Conservation (phyloP, 2,329 filamentous ascomycete species). For the Ophiostoma australiae region DNA sequence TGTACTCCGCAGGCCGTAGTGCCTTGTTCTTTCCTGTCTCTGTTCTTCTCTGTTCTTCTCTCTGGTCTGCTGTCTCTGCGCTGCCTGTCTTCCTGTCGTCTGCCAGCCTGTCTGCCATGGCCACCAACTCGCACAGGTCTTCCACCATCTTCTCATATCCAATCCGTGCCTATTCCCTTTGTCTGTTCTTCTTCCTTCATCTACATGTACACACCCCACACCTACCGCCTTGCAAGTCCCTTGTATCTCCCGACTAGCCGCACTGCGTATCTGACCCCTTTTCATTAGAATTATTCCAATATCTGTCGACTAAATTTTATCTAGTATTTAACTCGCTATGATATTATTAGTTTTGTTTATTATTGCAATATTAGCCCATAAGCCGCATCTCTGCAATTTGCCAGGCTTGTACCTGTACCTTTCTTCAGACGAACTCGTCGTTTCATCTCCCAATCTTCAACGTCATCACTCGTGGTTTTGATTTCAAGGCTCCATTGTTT, state of each 20-base stretch:
- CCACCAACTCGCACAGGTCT: neutral
- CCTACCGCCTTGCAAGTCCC: too few species aligned
- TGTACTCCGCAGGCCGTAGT: neutral
- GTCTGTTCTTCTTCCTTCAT: neutral
- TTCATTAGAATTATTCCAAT: slow-evolving; percentile 1
- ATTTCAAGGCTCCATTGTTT: neutral
- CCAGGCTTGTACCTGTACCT: neutral
- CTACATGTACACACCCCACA: neutral
- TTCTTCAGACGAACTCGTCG: neutral
- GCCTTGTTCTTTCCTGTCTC: neutral
- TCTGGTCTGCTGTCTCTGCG: neutral
- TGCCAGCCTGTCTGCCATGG: too few species aligned
- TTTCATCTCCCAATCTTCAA: neutral
- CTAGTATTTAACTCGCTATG: neutral
- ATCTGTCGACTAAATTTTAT: neutral
- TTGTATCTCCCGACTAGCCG: neutral
- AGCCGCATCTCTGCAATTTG: slow-evolving; percentile 3
- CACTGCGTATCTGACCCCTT: slow-evolving; percentile 6
- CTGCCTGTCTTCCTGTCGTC: neutral
- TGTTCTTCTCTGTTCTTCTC: neutral
- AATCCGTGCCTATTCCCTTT: too few species aligned
- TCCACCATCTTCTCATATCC: neutral
- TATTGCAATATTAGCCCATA: neutral
- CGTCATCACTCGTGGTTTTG: neutral
- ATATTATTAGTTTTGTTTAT: neutral